Evolutionary conservation across 2,329 filamentous ascomycete genomes (phyloP), one percentile per base, ranked within the genome.

Genomic region (Sporothrix inflata): DNA sequence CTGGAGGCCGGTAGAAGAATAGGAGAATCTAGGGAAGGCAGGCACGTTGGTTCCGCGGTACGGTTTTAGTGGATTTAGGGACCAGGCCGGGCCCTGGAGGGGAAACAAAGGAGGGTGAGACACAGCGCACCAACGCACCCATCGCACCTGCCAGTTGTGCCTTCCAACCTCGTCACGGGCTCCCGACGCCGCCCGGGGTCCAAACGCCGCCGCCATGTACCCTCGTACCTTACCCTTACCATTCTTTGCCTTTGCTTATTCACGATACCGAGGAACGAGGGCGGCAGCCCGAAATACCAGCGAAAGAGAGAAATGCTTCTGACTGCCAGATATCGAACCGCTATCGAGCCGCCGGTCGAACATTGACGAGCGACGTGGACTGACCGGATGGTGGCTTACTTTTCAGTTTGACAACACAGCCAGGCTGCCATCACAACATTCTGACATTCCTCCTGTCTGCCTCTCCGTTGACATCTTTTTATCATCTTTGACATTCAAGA

Each of bases 191-290:
- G 30, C 30, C 6, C 30, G 30, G 30, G 30, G 30, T 34, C 30
- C 30, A 53, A n/a, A n/a, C 14, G 49, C 42, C 9, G 42, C 42
- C 3, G 16, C 11, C 9, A 12, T 45, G 42, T 45, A 45, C 42
- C 42, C n/a, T 53, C 30, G 30, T 34, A 34, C 30, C 40, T 42
- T 14, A 9, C 40, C 12, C 40, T 11, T 42, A 14, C n/a, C 34
- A 34, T 34, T 14, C 47, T 66, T 49, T 47, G 47, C 21, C 65
- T 40, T 40, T 69, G 67, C 51, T 69, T 70, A 69, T 60, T 55
- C 34, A 57, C 16, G 27, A 30, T 60, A 40, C 68, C 68, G 68
- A 70, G 68, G 68, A 70, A 30, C 14, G 24, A 49, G 4, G 24
- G 55, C 4, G 27, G 42, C 24, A 38, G 45, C 30, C 27, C 45